These are phyloP conservation scores for Triangularia setosa DNA, from an alignment of 2,329 filamentous ascomycete genomes.

Conservation along the genomic window DNA sequence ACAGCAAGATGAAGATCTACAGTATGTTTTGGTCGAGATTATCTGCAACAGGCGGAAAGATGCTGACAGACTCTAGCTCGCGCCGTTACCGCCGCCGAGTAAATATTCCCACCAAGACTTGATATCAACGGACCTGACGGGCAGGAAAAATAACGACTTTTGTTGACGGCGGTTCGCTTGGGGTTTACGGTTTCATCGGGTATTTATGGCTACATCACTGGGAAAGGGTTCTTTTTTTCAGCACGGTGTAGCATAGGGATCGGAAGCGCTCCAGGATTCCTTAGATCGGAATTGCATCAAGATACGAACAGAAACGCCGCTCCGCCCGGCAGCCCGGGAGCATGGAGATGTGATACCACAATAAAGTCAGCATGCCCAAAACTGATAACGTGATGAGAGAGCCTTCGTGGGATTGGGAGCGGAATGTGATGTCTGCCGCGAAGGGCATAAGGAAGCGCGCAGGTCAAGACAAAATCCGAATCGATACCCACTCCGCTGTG, in stretches of 20 bases:
- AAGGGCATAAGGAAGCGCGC: conserved; percentile 3
- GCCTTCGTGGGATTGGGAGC: conserved; percentile 3
- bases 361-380: conserved; percentile 6
- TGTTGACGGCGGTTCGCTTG: conserved; percentile 28
- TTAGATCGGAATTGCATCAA: conserved; percentile 32
- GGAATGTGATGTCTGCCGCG: neutral
- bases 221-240: conserved; percentile 28
- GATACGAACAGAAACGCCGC: conserved; percentile 24
- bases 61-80: conserved; percentile 46
- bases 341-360: conserved; percentile 19
- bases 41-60: conserved; percentile 13
- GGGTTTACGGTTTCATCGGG: conserved; percentile 29
- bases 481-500: conserved; percentile 6
- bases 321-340: conserved; percentile 17
- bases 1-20: conserved; percentile 99
- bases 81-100: conserved; percentile 53
- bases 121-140: conserved; percentile 26
- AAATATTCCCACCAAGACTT: conserved; percentile 28
- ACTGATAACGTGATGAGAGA: conserved; percentile 14
- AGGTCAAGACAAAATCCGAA: conserved; percentile 12
- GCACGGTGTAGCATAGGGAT: conserved; percentile 35
- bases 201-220: conserved; percentile 29
- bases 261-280: conserved; percentile 34
- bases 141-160: conserved; percentile 23
- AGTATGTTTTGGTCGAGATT: conserved; percentile 51